These are phyloP conservation scores for Taphrina communis DNA, from an alignment of 1,139 yeast species.

Conservation along the genomic window DNA sequence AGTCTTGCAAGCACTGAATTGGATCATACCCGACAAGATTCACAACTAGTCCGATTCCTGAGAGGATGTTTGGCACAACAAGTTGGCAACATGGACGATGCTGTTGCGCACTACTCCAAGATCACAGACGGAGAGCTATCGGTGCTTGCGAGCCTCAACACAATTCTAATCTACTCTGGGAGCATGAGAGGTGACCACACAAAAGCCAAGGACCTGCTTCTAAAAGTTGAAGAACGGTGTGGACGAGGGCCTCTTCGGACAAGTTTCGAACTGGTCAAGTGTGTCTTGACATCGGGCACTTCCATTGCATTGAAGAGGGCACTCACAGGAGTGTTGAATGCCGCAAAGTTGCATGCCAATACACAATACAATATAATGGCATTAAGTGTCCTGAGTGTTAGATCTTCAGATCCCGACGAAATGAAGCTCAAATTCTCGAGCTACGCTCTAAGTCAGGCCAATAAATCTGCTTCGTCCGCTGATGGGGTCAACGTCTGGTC, in stretches of 20 bases:
- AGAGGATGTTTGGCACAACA: conserved; percentile 19
- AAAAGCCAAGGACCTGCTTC: not conserved
- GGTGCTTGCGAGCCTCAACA: not conserved
- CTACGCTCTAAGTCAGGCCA: conserved; percentile 23
- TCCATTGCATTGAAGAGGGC: conserved; percentile 14
- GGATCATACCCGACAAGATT: not conserved
- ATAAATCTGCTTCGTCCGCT: conserved; percentile 1
- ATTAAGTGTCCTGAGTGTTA: conserved; percentile 9
- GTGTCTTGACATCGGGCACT: not conserved
- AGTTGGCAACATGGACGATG: conserved; percentile 4
- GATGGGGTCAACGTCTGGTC: conserved; percentile 22
- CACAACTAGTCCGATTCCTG: not conserved
- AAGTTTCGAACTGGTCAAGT: not conserved
- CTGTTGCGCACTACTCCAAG: not conserved
- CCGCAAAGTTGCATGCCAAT: conserved; percentile 9
- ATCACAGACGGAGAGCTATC: not conserved
- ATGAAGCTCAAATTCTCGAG: conserved; percentile 25
- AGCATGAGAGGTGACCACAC: not conserved
- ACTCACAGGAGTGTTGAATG: conserved; percentile 13
- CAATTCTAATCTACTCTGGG: conserved; percentile 1
- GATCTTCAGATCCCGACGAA: conserved; percentile 15
- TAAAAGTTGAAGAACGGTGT: conserved; percentile 5
- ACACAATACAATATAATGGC: conserved; percentile 22
- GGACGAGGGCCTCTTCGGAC: not conserved
- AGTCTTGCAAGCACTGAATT: not conserved